A percentile compares a stretch with the other conserved stretches of the same genome.
These are phyloP conservation scores for Teratosphaeria gauchensis DNA, from an alignment of 2,329 filamentous ascomycete genomes.

Conservation along the genomic window DNA sequence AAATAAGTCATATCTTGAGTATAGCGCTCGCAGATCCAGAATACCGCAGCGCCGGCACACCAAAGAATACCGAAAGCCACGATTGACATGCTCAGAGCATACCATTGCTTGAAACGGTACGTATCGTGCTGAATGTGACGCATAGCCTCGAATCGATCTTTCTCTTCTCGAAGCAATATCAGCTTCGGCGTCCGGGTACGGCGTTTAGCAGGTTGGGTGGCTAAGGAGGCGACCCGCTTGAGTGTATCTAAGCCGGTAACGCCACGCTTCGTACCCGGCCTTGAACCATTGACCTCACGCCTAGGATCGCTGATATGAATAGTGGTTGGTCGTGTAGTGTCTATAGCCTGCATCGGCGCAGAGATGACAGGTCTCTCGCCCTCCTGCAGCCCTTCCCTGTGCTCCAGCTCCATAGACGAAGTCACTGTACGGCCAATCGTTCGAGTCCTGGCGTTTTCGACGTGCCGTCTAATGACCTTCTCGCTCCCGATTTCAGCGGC, in stretches of 20 bases:
- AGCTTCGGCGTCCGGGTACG: slow-evolving; percentile 34
- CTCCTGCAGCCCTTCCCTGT: not conserved
- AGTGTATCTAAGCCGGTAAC: slow-evolving; percentile 7
- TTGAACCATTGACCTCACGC: not conserved
- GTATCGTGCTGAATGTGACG: slow-evolving; percentile 63
- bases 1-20: slow-evolving; percentile 61
- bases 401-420: slow-evolving; percentile 39
- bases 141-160: slow-evolving; percentile 43
- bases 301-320: slow-evolving; percentile 6
- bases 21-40: slow-evolving; percentile 51
- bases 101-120: slow-evolving; percentile 60
- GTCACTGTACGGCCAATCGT: slow-evolving; percentile 48
- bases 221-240: slow-evolving; percentile 11
- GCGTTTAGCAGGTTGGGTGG: slow-evolving; percentile 5
- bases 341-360: slow-evolving; percentile 3
- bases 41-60: slow-evolving; percentile 70
- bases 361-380: slow-evolving; percentile 11
- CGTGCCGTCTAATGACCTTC: slow-evolving; percentile 52
- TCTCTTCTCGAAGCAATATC: slow-evolving; percentile 46
- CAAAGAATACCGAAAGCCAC: slow-evolving; percentile 64
- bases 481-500: slow-evolving; percentile 49
- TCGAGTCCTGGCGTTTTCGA: slow-evolving; percentile 43
- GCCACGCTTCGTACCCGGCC: not conserved
- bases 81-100: slow-evolving; percentile 58
- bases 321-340: not conserved